These are phyloP conservation scores for Leccinum subgranulosum DNA, from an alignment of 768 basidiomycete genomes.

Conservation along the genomic window DNA sequence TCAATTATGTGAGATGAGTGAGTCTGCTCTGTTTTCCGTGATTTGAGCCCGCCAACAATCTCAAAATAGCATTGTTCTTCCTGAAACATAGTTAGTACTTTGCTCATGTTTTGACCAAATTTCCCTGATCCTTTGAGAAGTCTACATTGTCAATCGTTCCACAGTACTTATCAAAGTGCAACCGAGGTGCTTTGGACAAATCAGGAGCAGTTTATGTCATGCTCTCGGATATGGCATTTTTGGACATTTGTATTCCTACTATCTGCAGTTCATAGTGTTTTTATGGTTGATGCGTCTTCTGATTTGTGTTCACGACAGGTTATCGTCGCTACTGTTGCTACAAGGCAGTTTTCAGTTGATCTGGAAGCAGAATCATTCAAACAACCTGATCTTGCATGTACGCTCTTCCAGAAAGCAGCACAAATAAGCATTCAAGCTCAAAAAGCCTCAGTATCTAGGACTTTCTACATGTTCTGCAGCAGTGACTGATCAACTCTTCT, in stretches of 20 bases:
- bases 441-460: constrained; percentile 37
- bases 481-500: background rate
- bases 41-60: constrained; percentile 1
- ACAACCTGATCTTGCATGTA: constrained; percentile 46
- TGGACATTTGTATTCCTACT: constrained; percentile 57
- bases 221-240: constrained; percentile 53
- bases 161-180: constrained; percentile 47
- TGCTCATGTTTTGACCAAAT: no score
- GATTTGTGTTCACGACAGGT: constrained; percentile 33
- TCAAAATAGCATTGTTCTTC: no score
- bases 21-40: background rate
- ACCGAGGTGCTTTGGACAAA: constrained; percentile 44
- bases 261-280: constrained; percentile 41
- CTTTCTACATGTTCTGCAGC: no score
- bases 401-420: constrained; percentile 43
- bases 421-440: constrained; percentile 48
- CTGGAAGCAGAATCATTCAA: constrained; percentile 45
- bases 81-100: no score
- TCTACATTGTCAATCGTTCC: no score
- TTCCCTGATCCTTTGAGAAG: no score
- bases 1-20: constrained; percentile 46
- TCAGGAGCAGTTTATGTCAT: constrained; percentile 40
- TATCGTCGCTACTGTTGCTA: constrained; percentile 50
- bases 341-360: constrained; percentile 40
- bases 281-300: background rate